Evolutionary conservation across 768 basidiomycete species (phyloP).

Genomic region (Lentinula sp.): DNA sequence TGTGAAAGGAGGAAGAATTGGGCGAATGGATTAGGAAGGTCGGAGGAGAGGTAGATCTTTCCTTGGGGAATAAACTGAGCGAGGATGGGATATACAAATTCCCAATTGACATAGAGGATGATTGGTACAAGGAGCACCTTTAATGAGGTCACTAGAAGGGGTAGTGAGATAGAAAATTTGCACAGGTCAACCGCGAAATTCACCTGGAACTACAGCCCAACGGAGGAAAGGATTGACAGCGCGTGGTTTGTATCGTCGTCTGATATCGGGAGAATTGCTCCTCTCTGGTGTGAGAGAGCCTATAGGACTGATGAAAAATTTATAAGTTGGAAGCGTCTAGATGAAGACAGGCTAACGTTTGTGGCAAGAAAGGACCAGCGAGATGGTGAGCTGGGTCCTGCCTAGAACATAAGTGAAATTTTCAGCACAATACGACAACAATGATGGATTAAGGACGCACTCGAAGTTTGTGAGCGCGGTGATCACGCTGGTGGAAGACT

Average conservation of each 20-base stretch:
- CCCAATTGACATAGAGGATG: conserved; percentile 39
- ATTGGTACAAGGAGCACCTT: conserved; percentile 38
- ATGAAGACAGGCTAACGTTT: conserved; percentile 40
- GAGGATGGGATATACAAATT: conserved; percentile 14
- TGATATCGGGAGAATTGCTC: neutral
- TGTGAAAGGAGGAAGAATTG: conserved; percentile 54
- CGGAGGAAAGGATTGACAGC: neutral
- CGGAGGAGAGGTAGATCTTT: conserved; percentile 19
- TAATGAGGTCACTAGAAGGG: conserved; percentile 22
- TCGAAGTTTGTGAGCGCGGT: neutral
- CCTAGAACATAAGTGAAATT: conserved; percentile 21
- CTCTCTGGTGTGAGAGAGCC: conserved; percentile 5
- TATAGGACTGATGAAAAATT: neutral
- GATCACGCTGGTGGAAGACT: neutral
- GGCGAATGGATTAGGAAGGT: conserved; percentile 46
- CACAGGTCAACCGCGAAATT: conserved; percentile 5
- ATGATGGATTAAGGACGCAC: neutral
- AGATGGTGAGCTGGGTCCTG: conserved; percentile 55
- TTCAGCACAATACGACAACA: neutral
- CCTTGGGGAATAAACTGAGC: neutral
- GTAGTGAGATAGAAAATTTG: neutral
- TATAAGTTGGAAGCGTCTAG: neutral
- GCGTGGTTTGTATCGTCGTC: neutral
- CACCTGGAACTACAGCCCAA: conserved; percentile 11
- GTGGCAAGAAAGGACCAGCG: conserved; percentile 54